phyloP scores from a whole-genome alignment of 345 rosid species.

The Corymbia maculata region DNA sequence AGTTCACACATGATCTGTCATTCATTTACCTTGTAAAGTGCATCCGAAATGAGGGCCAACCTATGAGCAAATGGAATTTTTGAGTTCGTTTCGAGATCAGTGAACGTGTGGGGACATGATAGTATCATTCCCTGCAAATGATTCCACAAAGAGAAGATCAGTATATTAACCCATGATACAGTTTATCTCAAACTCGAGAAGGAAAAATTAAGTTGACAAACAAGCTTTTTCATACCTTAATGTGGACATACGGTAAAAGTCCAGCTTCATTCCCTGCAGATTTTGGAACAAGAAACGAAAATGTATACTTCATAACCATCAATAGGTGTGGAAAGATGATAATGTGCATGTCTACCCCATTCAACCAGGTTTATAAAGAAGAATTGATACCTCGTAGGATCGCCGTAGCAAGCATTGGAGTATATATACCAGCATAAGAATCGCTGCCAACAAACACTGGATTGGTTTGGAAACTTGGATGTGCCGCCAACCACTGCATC shows the following conservation, averaged over 20 bases:
- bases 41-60: background rate
- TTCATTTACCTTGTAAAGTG: background rate
- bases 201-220: background rate
- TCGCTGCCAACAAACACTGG: conserved; percentile 12
- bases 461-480: conserved; percentile 7
- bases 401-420: conserved; percentile 7
- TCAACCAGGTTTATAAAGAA: background rate
- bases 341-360: background rate
- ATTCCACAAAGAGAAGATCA: background rate
- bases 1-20: background rate
- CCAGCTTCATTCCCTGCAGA: conserved; percentile 2
- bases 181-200: background rate
- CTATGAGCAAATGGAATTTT: background rate
- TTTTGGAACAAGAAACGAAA: background rate
- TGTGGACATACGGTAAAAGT: background rate
- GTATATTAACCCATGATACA: background rate
- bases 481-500: conserved; percentile 12
- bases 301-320: background rate
- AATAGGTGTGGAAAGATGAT: background rate
- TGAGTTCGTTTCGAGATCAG: background rate
- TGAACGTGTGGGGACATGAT: background rate
- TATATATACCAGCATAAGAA: conserved; percentile 10
- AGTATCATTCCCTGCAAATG: background rate
- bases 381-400: background rate
- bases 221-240: background rate